A percentile compares a stretch with the other conserved stretches of the same genome.
phyloP scores from a whole-genome alignment of 2,329 filamentous ascomycete genomes.

The Diaporthe aspalathi region DNA sequence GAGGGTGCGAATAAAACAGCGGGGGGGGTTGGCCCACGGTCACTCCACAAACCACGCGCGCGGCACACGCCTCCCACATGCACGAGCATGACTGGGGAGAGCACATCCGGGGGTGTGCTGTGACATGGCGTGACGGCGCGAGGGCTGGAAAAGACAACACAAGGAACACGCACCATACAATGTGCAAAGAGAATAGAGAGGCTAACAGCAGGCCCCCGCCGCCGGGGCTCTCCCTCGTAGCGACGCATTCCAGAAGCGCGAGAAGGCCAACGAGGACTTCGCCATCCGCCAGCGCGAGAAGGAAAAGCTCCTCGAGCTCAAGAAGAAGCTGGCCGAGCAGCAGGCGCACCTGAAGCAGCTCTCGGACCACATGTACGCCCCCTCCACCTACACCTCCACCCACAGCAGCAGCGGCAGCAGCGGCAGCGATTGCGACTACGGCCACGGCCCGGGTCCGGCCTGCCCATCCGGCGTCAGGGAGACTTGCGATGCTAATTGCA shows the following conservation, averaged over 20 bases:
- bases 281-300: slow-evolving; percentile 89
- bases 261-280: slow-evolving; percentile 85
- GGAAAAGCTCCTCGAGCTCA: slow-evolving; percentile 86
- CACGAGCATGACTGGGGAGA: not conserved
- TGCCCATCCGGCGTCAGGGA: slow-evolving; percentile 27
- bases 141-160: not conserved
- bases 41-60: slow-evolving; percentile 21
- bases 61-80: not conserved
- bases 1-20: slow-evolving; percentile 20
- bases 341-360: slow-evolving; percentile 86
- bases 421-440: slow-evolving; percentile 5
- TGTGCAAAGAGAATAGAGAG: not conserved
- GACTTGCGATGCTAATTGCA: slow-evolving; percentile 36
- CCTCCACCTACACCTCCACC: not conserved
- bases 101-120: not conserved
- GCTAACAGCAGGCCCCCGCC: slow-evolving; percentile 1
- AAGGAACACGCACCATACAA: not conserved
- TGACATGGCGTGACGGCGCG: not conserved
- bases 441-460: slow-evolving; percentile 3
- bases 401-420: not conserved
- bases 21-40: slow-evolving; percentile 25
- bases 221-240: slow-evolving; percentile 56
- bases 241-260: slow-evolving; percentile 92
- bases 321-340: slow-evolving; percentile 79
- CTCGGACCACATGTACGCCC: slow-evolving; percentile 83